phyloP scores from a whole-genome alignment of 108 stramenopile species.

The Stephanodiscus minutulus region DNA sequence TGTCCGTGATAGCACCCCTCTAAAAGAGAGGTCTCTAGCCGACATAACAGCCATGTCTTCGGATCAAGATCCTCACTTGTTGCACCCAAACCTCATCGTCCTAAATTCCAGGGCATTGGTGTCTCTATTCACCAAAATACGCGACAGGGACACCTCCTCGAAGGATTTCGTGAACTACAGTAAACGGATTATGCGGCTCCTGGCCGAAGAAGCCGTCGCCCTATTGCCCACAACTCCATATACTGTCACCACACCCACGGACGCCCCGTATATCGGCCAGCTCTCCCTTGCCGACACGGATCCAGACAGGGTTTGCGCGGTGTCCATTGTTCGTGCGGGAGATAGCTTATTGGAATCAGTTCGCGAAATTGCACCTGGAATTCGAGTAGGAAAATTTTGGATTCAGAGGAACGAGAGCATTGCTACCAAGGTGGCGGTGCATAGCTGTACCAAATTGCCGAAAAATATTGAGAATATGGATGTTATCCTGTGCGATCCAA shows the following conservation, averaged over 20 bases:
- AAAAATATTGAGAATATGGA: conserved; percentile 66
- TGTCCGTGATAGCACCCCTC: too few relatives aligned
- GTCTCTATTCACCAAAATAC: conserved; percentile 32
- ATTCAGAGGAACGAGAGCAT: conserved; percentile 96
- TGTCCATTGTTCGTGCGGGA: conserved; percentile 94
- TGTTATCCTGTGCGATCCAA: conserved; percentile 96
- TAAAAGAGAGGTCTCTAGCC: too few relatives aligned
- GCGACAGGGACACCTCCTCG: conserved; percentile 50
- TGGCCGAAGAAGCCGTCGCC: conserved; percentile 90
- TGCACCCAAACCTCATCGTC: conserved; percentile 16
- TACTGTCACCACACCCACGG: conserved; percentile 73
- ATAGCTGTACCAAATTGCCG: conserved; percentile 95
- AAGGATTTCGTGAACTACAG: conserved; percentile 72
- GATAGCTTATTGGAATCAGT: conserved; percentile 90
- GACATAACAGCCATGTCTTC: neutral
- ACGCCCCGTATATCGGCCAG: conserved; percentile 62
- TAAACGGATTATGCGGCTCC: conserved; percentile 71
- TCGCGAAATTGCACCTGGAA: conserved; percentile 73
- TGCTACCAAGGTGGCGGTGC: conserved; percentile 77
- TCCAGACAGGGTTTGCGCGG: conserved; percentile 63
- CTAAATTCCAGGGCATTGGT: conserved; percentile 19
- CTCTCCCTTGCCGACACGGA: conserved; percentile 32
- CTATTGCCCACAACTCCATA: conserved; percentile 57
- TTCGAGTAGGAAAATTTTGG: conserved; percentile 91
- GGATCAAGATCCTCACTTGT: neutral